Percentiles rank a stretch among this genome's conserved stretches.
phyloP scores from a whole-genome alignment of 2,329 filamentous ascomycete genomes.

The Pestalotiopsis fici region DNA sequence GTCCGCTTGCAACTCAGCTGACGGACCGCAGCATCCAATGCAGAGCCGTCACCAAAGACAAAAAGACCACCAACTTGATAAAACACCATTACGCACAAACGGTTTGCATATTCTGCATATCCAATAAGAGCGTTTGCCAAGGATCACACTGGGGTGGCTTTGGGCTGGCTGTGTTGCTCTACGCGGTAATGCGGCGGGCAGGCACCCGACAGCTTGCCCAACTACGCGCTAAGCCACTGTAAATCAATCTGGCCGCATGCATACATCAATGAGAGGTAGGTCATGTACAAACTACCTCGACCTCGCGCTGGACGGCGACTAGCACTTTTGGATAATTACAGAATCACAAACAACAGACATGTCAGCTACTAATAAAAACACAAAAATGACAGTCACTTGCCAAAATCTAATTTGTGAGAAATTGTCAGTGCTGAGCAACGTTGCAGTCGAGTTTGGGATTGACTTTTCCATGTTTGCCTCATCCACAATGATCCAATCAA shows the following conservation, averaged over 20 bases:
- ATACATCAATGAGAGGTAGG: too few species aligned
- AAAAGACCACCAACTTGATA: neutral
- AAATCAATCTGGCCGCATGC: neutral
- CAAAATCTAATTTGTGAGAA: neutral
- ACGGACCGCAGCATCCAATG: neutral
- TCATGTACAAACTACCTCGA: too few species aligned
- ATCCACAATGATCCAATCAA: neutral
- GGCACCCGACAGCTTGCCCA: neutral
- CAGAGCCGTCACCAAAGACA: neutral
- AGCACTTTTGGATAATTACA: neutral
- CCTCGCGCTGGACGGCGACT: too few species aligned
- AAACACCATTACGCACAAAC: neutral
- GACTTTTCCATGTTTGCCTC: neutral
- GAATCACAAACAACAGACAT: neutral
- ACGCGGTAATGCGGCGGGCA: slow-evolving; percentile 1
- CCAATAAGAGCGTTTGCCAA: neutral
- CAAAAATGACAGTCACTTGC: neutral
- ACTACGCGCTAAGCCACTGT: slow-evolving; percentile 1
- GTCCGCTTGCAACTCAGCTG: neutral
- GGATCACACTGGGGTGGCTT: neutral
- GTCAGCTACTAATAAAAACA: neutral
- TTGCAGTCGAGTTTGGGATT: neutral
- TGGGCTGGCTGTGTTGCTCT: neutral
- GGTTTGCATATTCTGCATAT: neutral
- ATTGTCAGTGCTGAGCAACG: neutral